Evolutionary conservation across 805 yeast genomes (phyloP), one percentile per base, ranked within the genome.

Genomic region (Spathaspora arborariae): DNA sequence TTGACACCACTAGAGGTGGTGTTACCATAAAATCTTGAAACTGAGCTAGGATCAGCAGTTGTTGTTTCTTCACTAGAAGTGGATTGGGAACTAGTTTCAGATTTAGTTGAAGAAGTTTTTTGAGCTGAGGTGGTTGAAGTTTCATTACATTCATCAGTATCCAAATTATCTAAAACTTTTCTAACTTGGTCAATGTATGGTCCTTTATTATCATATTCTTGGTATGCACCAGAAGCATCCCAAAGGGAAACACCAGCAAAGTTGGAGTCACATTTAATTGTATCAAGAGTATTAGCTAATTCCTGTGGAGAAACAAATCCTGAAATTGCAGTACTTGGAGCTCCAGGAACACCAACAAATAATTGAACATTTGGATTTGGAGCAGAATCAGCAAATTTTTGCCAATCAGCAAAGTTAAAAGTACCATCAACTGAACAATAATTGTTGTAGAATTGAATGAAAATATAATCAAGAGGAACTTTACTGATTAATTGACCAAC

Each of bases 371-470:
- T 67, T 45, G 71, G 68, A 70, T 90, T 90, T 53, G 85, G 85
- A 30, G 91, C 75, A 21, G 73, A 56, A 42, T 63, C 67, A 20
- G 92, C 94, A 60, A 63, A 88, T 27, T 74, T 62, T 26, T 74
- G 71, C 96, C 96, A 89, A 22, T 86, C 77, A 51, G 82, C 85
- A 71, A 74, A 76, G 64, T 76, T 76, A 75, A 88, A 90, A 24
- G 42, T 15, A 24, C 52, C 52, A 15, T 62, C 59, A 46, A 82
- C 70, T 41, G 77, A 67, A 65, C 96, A 87, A 60, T 83, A 75
- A 68, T 90, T 90, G 78, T 90, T 90, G 76, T 89, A 90, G 69
- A 90, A 90, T 69, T 89, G 96, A 53, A 91, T 76, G 60, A 87
- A 88, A 4, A 88, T 85, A 63, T 81, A 88, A 66, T 90, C 96